Evolutionary conservation across 2,329 filamentous ascomycete genomes (phyloP), one percentile per base, ranked within the genome.

Genomic region (Aspergillus jensenii): DNA sequence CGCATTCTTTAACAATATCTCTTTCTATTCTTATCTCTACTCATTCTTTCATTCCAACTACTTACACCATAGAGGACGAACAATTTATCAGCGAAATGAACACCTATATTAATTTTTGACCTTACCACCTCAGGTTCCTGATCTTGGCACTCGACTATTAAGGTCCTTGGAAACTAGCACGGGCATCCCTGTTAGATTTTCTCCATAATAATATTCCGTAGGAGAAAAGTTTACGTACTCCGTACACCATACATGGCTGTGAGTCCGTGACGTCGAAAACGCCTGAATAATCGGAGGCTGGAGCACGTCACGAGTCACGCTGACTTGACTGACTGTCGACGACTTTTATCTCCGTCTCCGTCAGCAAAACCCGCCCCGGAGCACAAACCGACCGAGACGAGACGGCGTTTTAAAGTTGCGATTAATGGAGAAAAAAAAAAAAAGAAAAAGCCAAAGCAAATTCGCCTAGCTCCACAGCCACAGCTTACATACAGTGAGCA

Each of bases 241-340:
- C n/a, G n/a, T n/a, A 21, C n/a, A 43, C n/a, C 14, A 35, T 15
- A n/a, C 49, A 31, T 46, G 15, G 17, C 27, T 12, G 46, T 53
- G 51, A 46, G 15, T 14, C 27, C 17, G 46, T 53, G 51, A 46
- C 51, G 51, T 53, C 31, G 41, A n/a, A 12, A 17, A 21, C 17
- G 40, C 25, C 15, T 53, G 27, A 39, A 19, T 46, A 53, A 53
- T 40, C 33, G 41, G 41, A 46, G 17, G 17, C 31, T 52, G 48
- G 35, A 40, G 48, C 35, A 51, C 48, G 48, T 51, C 48, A 51
- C 48, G 48, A 41, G 48, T 51, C 35, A 49, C 17, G 27, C 27
- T 31, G 27, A 31, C 27, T 31, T 31, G 27, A 31, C 27, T 31
- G 27, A 31, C 27, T 31, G 27, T 31, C 9, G 27, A 31, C 9